Conservation (phyloP, 2,329 filamentous ascomycete species). For the Botryotinia calthae region DNA sequence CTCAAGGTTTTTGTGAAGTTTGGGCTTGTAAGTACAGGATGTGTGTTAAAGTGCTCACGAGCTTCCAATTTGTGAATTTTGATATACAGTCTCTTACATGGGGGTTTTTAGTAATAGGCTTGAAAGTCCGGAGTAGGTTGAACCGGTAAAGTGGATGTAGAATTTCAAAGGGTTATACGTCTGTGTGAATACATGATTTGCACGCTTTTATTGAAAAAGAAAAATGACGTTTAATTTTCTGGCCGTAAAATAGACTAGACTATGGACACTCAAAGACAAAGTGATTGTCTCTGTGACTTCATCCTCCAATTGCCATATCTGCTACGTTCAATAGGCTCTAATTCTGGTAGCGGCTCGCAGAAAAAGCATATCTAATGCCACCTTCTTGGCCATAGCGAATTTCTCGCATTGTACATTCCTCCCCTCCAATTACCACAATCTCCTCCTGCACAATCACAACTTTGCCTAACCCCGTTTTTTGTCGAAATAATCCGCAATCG, state of each 20-base stretch:
- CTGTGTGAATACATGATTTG: neutral
- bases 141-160: no score
- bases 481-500: neutral
- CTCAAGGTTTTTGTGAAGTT: neutral
- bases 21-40: neutral
- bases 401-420: neutral
- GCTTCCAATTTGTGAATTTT: no score
- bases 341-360: neutral
- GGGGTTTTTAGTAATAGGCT: no score
- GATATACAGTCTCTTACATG: no score
- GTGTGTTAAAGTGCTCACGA: neutral
- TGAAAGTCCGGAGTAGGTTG: no score
- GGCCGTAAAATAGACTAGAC: neutral
- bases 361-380: neutral
- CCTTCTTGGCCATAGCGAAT: no score
- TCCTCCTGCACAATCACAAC: neutral
- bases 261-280: neutral
- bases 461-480: neutral
- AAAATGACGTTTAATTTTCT: neutral
- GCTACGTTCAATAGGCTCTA: neutral
- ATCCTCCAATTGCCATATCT: neutral
- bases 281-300: neutral
- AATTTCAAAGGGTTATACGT: neutral
- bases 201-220: neutral
- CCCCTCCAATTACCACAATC: neutral